Evolutionary conservation across 2,329 filamentous ascomycete genomes (phyloP), one percentile per base, ranked within the genome.

Genomic region (Tolypocladium pustulatum): DNA sequence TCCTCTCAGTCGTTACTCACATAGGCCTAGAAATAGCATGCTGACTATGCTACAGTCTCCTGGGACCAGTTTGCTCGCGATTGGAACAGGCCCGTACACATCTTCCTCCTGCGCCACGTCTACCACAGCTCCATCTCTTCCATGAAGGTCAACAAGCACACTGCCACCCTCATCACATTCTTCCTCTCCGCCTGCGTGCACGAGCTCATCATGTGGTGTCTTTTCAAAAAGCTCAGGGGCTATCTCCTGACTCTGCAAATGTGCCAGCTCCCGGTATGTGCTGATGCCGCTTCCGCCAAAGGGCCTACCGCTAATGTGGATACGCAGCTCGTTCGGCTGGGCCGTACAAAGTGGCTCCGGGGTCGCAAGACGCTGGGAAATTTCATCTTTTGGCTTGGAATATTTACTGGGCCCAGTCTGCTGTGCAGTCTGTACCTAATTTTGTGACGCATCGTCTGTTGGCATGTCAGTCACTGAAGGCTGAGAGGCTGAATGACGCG

Each of bases 61-160:
- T 90, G 86, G 82, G 88, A 91, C 65, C 86, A 91, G 67, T 93
- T 89, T 65, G 88, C 89, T 4, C 79, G 89, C 43, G 87, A 91
- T 68, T 92, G 89, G 89, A 92, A 92, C 68, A 72, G 74, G 3
- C 88, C 89, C 0, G 88, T 92, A 4, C 88, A 91, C 68, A 85
- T 87, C 65, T 92, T 92, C 70, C 75, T 92, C 34, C 77, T 91
- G 2, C 80, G 89, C 17, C 89, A 92, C 66, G 89, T 92, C 60
- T 92, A 92, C 68, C 88, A 92, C 72, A 85, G 81, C 53, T 88
- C 84, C 53, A 91, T 92, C 66, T 89, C 85, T 1, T 83, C 86
- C 12, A 82, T 91, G 70, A 84, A 85, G 61, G 78, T 91, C 56
- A 84, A 84, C 65, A 87, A 86, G 67, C 80, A 84, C 63, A 83